These are phyloP conservation scores for Spathaspora girioi DNA, from an alignment of 805 yeast species.

Conservation along the genomic window DNA sequence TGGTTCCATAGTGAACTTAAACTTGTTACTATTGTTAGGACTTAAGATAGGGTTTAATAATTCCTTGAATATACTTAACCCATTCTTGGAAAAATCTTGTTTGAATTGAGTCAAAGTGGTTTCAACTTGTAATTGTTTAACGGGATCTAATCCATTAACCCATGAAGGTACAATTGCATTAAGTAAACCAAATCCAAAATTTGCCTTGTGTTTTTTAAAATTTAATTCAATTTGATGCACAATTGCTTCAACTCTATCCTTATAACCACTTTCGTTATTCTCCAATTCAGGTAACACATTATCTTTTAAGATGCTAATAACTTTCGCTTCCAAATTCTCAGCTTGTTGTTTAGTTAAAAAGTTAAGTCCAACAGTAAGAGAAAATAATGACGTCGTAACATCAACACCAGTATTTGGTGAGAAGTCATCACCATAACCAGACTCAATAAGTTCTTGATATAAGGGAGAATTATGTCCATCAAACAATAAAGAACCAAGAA, in stretches of 20 bases:
- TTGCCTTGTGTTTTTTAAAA: conserved; percentile 83
- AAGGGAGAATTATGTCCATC: conserved; percentile 94
- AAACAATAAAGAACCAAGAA: conserved; percentile 65
- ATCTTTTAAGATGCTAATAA: conserved; percentile 45
- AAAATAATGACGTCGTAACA: conserved; percentile 67
- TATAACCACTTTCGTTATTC: conserved; percentile 18
- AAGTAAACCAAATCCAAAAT: conserved; percentile 79
- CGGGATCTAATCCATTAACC: conserved; percentile 78
- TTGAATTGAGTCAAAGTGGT: conserved; percentile 57
- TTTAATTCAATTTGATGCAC: conserved; percentile 82
- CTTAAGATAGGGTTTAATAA: conserved; percentile 52
- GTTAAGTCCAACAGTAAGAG: conserved; percentile 83
- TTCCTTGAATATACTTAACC: conserved; percentile 53
- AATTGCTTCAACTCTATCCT: conserved; percentile 69
- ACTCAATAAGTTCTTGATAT: conserved; percentile 81
- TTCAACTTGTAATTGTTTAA: conserved; percentile 65
- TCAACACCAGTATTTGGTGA: conserved; percentile 87
- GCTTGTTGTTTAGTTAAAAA: conserved; percentile 53
- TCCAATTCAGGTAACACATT: conserved; percentile 31
- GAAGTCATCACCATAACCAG: conserved; percentile 81
- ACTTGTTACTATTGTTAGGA: conserved; percentile 43
- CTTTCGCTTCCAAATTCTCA: conserved; percentile 46
- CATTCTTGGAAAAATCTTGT: conserved; percentile 49
- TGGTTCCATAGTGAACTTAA: conserved; percentile 78
- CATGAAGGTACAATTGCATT: conserved; percentile 78